Base-by-base conservation (phyloP, 192 early-diverging fungal species). In the Podila verticillata region DNA sequence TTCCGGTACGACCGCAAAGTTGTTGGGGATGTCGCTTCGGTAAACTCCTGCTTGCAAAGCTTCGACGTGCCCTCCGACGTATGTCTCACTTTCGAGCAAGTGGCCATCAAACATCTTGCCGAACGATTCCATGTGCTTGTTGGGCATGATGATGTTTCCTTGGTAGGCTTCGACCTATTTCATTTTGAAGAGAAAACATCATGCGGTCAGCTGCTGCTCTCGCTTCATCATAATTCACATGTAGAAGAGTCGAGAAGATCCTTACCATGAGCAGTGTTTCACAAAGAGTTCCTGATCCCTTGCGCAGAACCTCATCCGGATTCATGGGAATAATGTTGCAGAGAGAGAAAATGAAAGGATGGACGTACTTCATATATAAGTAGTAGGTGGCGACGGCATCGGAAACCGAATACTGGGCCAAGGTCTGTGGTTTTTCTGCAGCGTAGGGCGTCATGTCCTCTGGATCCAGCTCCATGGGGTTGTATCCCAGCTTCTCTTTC, bases 361-460 rank as follows among this genome's bases (percentile, higher is more conserved):
- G 93, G 31, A 99, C 96, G 82, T 99, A 98, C 83, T 98, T 98
- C 96, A 98, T 99, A 73, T 98, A 99, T 10, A 99, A 83, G 63
- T 99, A 99, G 80, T 98, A 99, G 1, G 98, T 99, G 0, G 98
- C 98, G 10, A 99, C 98, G 1, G 98, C 98, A 85, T 99, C 98
- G 29, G 98, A 99, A 35, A 99, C 98, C 10, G 97, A 98, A 81
- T 99, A 99, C 74, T 98, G 96, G 5, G 98, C 95, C 59, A 99
- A 85, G 9, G 86, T 92, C 73, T 98, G 97, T 28, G 98, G 98
- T 61, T 94, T 84, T 74, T 98, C 96, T 4, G 87, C 75, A 0
- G 98, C 98, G 80, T 93, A 97, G 66, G 93, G 86, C 22, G 96
- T 98, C 98, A 99, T 99, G 73, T 97, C 96, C 75, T 99, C 98